A percentile compares a stretch with the other conserved stretches of the same genome.
Conservation (phyloP, 805 yeast genomes). For the Yamadazyma philogaea region DNA sequence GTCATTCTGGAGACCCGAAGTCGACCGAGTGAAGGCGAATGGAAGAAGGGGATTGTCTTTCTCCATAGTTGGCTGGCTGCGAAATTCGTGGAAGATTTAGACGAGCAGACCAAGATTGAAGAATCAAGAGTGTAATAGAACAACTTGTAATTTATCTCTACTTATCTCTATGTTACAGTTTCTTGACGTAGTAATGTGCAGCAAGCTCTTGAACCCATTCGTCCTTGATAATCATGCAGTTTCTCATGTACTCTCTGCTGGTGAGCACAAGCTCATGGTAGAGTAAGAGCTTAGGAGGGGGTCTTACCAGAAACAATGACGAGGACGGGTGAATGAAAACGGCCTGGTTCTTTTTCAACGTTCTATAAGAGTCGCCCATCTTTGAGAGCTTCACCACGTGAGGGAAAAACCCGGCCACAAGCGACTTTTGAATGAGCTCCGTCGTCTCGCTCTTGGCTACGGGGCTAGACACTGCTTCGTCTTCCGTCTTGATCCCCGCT, state of each 20-base stretch:
- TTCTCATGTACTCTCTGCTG: slow-evolving; percentile 83
- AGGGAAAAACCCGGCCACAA: slow-evolving; percentile 68
- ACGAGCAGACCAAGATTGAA: not conserved
- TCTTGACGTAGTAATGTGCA: slow-evolving; percentile 48
- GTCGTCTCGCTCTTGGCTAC: slow-evolving; percentile 9
- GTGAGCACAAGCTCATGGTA: slow-evolving; percentile 85
- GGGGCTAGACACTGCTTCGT: slow-evolving; percentile 22
- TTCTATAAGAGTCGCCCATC: slow-evolving; percentile 66
- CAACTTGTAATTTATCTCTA: too few relatives aligned
- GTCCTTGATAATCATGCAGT: slow-evolving; percentile 69
- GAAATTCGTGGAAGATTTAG: not conserved
- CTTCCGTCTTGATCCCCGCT: slow-evolving; percentile 39
- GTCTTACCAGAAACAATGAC: slow-evolving; percentile 56
- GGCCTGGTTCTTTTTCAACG: slow-evolving; percentile 64
- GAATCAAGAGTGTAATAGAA: not conserved
- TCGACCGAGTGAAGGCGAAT: slow-evolving; percentile 42
- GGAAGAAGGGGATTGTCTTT: slow-evolving; percentile 45
- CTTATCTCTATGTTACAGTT: not conserved
- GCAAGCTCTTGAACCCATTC: slow-evolving; percentile 74
- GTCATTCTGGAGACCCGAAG: slow-evolving; percentile 19
- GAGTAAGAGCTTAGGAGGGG: slow-evolving; percentile 70
- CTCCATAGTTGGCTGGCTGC: slow-evolving; percentile 20
- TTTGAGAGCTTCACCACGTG: slow-evolving; percentile 58
- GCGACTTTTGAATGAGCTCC: slow-evolving; percentile 47
- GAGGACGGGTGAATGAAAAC: slow-evolving; percentile 88